Evolutionary conservation across 768 basidiomycete species (phyloP).

Genomic region (Brasilioporus rufonigricans): DNA sequence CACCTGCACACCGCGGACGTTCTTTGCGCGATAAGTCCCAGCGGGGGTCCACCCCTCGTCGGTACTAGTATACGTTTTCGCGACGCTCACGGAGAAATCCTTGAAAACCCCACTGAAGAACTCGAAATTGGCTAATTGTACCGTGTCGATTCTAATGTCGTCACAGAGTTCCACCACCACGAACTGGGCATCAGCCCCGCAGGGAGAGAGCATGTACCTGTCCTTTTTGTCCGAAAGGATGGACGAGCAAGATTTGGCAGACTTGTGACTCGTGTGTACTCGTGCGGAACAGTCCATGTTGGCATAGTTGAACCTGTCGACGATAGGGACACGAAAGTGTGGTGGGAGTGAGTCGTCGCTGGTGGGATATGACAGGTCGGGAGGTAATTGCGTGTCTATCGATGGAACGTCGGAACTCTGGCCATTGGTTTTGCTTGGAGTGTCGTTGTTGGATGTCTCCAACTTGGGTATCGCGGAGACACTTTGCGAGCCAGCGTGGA

Average conservation of each 20-base stretch:
- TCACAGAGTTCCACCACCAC: slow-evolving; percentile 97
- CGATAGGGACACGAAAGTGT: slow-evolving; percentile 70
- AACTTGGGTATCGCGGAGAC: slow-evolving; percentile 14
- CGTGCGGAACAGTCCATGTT: slow-evolving; percentile 90
- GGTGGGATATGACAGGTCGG: slow-evolving; percentile 11
- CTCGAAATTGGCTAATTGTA: slow-evolving; percentile 95
- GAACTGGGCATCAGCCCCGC: slow-evolving; percentile 60
- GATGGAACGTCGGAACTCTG: slow-evolving; percentile 4
- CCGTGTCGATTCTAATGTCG: slow-evolving; percentile 93
- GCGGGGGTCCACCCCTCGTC: slow-evolving; percentile 67
- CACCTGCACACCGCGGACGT: slow-evolving; percentile 88
- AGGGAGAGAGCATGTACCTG: slow-evolving; percentile 96
- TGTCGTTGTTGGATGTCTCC: slow-evolving; percentile 5
- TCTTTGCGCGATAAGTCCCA: slow-evolving; percentile 83
- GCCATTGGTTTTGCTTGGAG: neutral
- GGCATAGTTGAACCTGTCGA: slow-evolving; percentile 94
- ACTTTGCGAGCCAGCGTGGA: slow-evolving; percentile 36
- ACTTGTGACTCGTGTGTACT: slow-evolving; percentile 78
- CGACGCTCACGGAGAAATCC: slow-evolving; percentile 83
- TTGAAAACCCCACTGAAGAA: slow-evolving; percentile 97
- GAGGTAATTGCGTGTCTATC: slow-evolving; percentile 9
- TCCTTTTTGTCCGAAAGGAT: slow-evolving; percentile 90
- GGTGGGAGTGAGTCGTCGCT: slow-evolving; percentile 41
- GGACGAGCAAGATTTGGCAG: slow-evolving; percentile 77
- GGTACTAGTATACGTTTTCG: slow-evolving; percentile 72